A percentile compares a stretch with the other conserved stretches of the same genome.
phyloP scores from a whole-genome alignment of 2,329 filamentous ascomycete species.

The Calonectria henricotiae region DNA sequence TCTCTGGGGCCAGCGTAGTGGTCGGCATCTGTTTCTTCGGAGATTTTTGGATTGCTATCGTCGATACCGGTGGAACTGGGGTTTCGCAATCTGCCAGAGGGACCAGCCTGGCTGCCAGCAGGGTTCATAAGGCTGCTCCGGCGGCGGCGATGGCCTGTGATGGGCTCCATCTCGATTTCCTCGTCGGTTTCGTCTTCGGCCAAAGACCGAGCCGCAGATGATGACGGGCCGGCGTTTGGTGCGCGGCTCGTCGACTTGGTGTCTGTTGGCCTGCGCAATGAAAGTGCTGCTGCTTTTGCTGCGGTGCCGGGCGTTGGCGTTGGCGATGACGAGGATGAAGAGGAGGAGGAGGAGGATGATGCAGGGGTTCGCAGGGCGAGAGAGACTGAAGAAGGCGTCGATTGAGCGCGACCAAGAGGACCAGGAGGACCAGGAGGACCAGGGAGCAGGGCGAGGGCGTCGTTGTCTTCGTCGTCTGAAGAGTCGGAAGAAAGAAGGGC shows the following conservation, averaged over 20 bases:
- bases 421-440: slow-evolving; percentile 35
- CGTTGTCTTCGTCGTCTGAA: slow-evolving; percentile 36
- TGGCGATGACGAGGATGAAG: slow-evolving; percentile 29
- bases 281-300: slow-evolving; percentile 26
- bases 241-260: slow-evolving; percentile 35
- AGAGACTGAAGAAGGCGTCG: slow-evolving; percentile 21
- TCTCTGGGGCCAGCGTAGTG: slow-evolving; percentile 52
- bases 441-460: slow-evolving; percentile 31
- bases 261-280: slow-evolving; percentile 6
- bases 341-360: slow-evolving; percentile 13
- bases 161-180: slow-evolving; percentile 72
- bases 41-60: slow-evolving; percentile 64
- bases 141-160: slow-evolving; percentile 70
- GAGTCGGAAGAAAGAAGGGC: slow-evolving; percentile 35
- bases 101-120: slow-evolving; percentile 51
- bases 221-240: slow-evolving; percentile 45
- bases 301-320: slow-evolving; percentile 23
- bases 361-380: slow-evolving; percentile 30
- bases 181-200: slow-evolving; percentile 50
- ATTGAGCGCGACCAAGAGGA: slow-evolving; percentile 30
- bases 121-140: slow-evolving; percentile 70
- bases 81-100: slow-evolving; percentile 51
- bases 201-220: slow-evolving; percentile 38
- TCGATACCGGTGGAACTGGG: slow-evolving; percentile 50
- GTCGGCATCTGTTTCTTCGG: slow-evolving; percentile 61